Evolutionary conservation across 2,329 filamentous ascomycete species (phyloP), one percentile per base, ranked within the genome.

Genomic region (Fusarium guadeloupense): DNA sequence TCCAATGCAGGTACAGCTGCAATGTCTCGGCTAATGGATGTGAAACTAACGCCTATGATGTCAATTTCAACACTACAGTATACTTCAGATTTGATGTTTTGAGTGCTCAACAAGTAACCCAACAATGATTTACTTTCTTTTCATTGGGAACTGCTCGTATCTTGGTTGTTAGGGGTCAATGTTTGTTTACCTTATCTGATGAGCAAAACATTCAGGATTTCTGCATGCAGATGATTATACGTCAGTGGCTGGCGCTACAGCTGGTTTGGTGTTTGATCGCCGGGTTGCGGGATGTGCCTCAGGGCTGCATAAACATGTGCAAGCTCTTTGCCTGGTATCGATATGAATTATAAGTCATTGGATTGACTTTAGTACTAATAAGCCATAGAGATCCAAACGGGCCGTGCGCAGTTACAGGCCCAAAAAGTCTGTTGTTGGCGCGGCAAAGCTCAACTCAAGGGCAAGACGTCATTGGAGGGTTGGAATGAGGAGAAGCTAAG

Each of bases 231-330:
- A 43, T 54, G 16, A 51, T 45, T 9, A 40, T 43, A 64, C 60
- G 59, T 64, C 60, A 63, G 59, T 26, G 59, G 60, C 60, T 56
- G 40, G 33, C 30, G 30, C 54, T 60, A 51, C 26, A 26, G 31
- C 33, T 30, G 17, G 30, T 38, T 51, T 12, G 21, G 54, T 64
- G 40, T 17, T 21, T 21, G 54, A 64, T 55, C 42, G 25, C 37
- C 35, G 40, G 31, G 41, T 59, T 30, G 20, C 23, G 38, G 26
- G 20, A 25, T 34, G 23, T 52, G 51, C 47, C 47, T 51, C 40
- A 13, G 19, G 26, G 9, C 46, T 34, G 13, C 35, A 33, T 21
- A 19, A 26, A 17, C 21, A 37, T 37, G 19, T 37, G 19, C 19
- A 21, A 37, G 17, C 10, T 5, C 25, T 26, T 9, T 26, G 9